Base-by-base conservation (phyloP, 2,329 filamentous ascomycete species). In the Botryosphaeria dothidea region DNA sequence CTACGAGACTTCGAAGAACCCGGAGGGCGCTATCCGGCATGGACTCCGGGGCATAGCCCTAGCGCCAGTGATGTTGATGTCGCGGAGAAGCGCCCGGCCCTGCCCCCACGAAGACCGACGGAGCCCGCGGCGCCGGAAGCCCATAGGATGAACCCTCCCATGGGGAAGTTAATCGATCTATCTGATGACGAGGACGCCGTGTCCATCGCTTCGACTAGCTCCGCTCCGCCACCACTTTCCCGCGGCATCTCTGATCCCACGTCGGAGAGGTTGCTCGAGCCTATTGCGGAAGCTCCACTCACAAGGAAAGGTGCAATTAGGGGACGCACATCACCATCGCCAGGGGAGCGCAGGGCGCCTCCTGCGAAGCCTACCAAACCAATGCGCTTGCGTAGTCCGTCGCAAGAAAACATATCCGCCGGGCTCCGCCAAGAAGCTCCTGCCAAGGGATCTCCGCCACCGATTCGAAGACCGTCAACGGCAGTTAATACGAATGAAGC, bases 151-250 rank as follows among this genome's bases (percentile, higher is more conserved):
- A 67, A 64, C 15, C 62, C 69, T 17, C 63, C 62, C n/a, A 58
- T 69, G 31, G 76, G 77, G 49, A 78, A 83, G 52, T 71, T 83
- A 11, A 84, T 84, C 49, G 81, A 83, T 66, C 76, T 83, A 25
- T 80, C 78, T n/a, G 80, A 83, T 36, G 76, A 79, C n/a, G 75
- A 75, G 13, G 58, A 64, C 34, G 41, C 68, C 62, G 6, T 60
- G 64, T 8, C 69, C 4, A 25, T 46, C 25, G 27, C 56, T 65
- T 56, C 71, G 25, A 56, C 41, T 17, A 19, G 60, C 5, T 69
- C 70, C n/a, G 58, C 67, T 19, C 49, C 72, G 13, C 70, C 63
- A 25, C 63, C 58, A 57, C 45, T 67, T 36, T 38, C 70, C 15
- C 73, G 73, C 19, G 67, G 67, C 19, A 69, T 71, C 29, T 73